Percentiles rank a stretch among this genome's conserved stretches.
These are phyloP conservation scores for Exophiala mesophila DNA, from an alignment of 2,329 filamentous ascomycete species.

Conservation along the genomic window DNA sequence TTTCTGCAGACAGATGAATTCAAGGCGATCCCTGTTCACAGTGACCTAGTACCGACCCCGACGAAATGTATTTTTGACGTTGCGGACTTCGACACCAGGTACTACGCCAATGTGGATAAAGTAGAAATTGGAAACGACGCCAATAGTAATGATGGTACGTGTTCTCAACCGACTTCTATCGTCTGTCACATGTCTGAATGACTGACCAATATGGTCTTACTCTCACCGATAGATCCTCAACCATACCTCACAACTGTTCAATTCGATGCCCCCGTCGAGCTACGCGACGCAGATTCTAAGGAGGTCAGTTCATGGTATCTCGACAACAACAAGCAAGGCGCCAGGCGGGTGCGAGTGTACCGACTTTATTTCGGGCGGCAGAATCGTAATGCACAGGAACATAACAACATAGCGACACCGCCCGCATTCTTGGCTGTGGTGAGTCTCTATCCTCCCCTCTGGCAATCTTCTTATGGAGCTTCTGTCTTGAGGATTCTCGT, in stretches of 20 bases:
- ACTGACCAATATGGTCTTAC: neutral
- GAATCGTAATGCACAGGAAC: neutral
- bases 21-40: neutral
- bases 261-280: neutral
- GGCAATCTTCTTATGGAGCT: too few species aligned
- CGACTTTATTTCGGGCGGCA: neutral
- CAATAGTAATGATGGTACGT: too few species aligned
- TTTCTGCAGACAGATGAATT: neutral
- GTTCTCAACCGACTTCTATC: too few species aligned
- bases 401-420: neutral
- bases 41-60: neutral
- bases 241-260: neutral
- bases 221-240: neutral
- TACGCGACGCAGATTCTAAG: neutral
- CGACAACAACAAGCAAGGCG: neutral
- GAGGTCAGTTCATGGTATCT: neutral
- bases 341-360: neutral
- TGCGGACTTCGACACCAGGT: neutral
- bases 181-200: too few species aligned
- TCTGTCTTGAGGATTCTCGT: too few species aligned
- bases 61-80: neutral
- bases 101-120: neutral
- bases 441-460: too few species aligned
- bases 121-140: neutral
- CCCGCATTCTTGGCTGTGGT: neutral